Conservation (phyloP, 2,329 filamentous ascomycete genomes). For the Aureobasidium subglaciale region DNA sequence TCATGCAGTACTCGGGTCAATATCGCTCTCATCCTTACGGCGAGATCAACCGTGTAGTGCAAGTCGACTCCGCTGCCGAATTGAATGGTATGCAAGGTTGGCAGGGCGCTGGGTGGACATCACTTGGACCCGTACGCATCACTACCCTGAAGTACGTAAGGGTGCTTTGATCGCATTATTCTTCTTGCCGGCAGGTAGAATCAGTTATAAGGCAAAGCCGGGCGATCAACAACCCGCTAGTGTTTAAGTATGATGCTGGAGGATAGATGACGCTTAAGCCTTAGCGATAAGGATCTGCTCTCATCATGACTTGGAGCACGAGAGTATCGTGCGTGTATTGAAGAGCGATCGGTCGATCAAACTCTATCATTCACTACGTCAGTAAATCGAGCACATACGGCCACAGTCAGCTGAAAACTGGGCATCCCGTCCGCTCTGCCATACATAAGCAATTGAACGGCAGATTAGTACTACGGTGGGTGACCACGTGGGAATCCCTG, state of each 20-base stretch:
- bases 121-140: constrained; percentile 48
- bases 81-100: constrained; percentile 51
- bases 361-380: too few species aligned
- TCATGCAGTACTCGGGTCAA: constrained; percentile 44
- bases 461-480: constrained; percentile 2
- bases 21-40: constrained; percentile 34
- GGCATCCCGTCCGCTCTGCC: constrained; percentile 4
- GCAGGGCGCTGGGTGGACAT: constrained; percentile 52
- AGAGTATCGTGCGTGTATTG: too few species aligned
- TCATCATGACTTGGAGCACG: too few species aligned
- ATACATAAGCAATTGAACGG: constrained; percentile 5
- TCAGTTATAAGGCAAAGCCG: constrained; percentile 43
- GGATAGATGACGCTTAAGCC: too few species aligned
- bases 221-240: constrained; percentile 35
- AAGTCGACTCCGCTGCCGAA: constrained; percentile 44
- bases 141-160: constrained; percentile 48
- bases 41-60: constrained; percentile 28
- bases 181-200: constrained; percentile 50
- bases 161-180: constrained; percentile 43
- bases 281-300: too few species aligned
- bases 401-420: constrained; percentile 3
- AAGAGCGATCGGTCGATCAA: too few species aligned
- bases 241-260: not conserved
- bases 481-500: constrained; percentile 1
- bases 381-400: not conserved